Conservation (phyloP, 345 rosid species). For the Sonneratia alba region DNA sequence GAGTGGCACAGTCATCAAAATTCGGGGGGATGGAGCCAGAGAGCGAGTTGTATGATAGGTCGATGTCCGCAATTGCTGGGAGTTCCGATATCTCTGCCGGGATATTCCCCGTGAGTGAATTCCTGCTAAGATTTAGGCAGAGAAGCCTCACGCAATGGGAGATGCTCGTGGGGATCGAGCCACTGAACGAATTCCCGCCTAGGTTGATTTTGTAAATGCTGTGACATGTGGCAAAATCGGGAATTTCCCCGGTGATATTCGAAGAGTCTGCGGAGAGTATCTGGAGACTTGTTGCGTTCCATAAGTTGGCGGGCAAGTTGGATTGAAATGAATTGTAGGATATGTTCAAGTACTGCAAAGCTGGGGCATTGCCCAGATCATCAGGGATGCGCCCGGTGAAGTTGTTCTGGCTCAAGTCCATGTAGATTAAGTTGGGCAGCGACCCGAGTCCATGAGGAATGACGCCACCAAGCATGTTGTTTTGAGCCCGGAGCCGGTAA, state of each 20-base stretch:
- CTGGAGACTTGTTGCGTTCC: slow-evolving; percentile 61
- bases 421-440: slow-evolving; percentile 47
- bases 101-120: slow-evolving; percentile 63
- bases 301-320: slow-evolving; percentile 42
- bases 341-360: slow-evolving; percentile 63
- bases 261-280: slow-evolving; percentile 63
- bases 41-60: slow-evolving; percentile 64
- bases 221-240: slow-evolving; percentile 60
- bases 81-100: slow-evolving; percentile 78
- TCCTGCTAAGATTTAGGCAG: slow-evolving; percentile 53
- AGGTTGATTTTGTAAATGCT: slow-evolving; percentile 70
- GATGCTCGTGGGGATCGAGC: slow-evolving; percentile 73
- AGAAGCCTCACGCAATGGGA: slow-evolving; percentile 81
- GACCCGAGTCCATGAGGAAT: slow-evolving; percentile 67
- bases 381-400: slow-evolving; percentile 55
- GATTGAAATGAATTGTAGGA: slow-evolving; percentile 50
- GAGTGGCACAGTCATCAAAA: slow-evolving; percentile 66
- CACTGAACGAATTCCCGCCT: slow-evolving; percentile 58
- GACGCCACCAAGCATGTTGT: slow-evolving; percentile 58
- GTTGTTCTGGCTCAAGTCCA: slow-evolving; percentile 67
- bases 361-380: slow-evolving; percentile 54
- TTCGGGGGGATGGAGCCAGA: slow-evolving; percentile 81
- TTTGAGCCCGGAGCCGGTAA: slow-evolving; percentile 52
- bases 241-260: slow-evolving; percentile 46
- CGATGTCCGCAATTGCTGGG: slow-evolving; percentile 60